Base-by-base conservation (phyloP, 106 monocot genomes). In the Xerophyta viscosa region DNA sequence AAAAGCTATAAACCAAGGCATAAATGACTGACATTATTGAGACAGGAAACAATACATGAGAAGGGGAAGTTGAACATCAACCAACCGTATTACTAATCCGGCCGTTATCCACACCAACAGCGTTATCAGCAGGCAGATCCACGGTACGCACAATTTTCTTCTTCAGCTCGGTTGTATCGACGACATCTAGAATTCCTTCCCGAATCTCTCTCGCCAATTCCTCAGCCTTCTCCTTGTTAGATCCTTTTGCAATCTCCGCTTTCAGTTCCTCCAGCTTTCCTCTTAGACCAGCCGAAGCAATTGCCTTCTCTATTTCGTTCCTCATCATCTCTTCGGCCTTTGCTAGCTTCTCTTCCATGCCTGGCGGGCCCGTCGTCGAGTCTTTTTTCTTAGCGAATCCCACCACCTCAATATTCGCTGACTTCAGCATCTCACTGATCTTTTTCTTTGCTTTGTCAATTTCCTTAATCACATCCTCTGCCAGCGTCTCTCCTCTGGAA, bases 191-290 rank as follows among this genome's bases (percentile, higher is more conserved):
- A 33, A 83, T 73, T 62, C 60, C 72, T 59, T 82, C 88, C 33
- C 51, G 75, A 0, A 88, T 79, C 26, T 88, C 82, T 24, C 41
- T 58, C 5, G 30, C 23, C 56, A 88, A 56, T 17, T 52, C 58
- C 52, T 63, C 60, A 3, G 70, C 57, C 55, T 59, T 79, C 31
- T 83, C 69, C 30, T 63, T 28, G 29, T 59, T 68, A 4, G 65
- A 28, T 31, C 68, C 71, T 31, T 12, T 78, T 18, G 20, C 50
- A 23, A 84, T 64, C 60, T 75, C 82, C 24, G 66, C 68, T 63
- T 69, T 88, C 51, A 78, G 17, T 29, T 69, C 66, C 2, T 74
- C 66, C 36, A 82, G 53, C 63, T 75, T 88, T 29, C 60, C 68
- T 49, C 56, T 69, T 27, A 79, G 48, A 13, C 82, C 82, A 17